Percentiles rank a stretch among this genome's conserved stretches.
Evolutionary conservation across 768 basidiomycete species (phyloP).

Genomic region (Naganishia friedmannii): DNA sequence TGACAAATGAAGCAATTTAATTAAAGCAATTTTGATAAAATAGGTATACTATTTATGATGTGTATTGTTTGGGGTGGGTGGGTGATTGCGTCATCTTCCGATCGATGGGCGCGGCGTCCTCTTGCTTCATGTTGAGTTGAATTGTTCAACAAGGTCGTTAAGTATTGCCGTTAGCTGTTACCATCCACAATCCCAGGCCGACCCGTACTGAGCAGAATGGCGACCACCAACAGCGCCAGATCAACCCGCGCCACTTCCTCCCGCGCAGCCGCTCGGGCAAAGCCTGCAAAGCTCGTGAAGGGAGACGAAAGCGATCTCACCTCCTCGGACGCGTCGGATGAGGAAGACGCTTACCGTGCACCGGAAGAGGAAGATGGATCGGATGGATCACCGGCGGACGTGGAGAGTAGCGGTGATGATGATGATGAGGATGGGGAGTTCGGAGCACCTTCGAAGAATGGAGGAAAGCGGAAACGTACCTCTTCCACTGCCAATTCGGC

Average conservation of each 20-base stretch:
- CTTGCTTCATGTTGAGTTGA: neutral
- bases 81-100: neutral
- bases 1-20: neutral
- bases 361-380: slow-evolving; percentile 34
- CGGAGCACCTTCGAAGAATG: neutral
- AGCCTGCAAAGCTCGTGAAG: neutral
- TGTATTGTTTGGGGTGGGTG: no score
- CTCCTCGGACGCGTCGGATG: slow-evolving; percentile 27
- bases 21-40: neutral
- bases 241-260: neutral
- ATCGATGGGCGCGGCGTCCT: neutral
- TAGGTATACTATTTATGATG: neutral
- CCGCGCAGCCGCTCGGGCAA: neutral
- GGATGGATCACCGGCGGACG: slow-evolving; percentile 33
- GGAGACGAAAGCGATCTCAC: slow-evolving; percentile 7
- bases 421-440: slow-evolving; percentile 31
- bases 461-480: slow-evolving; percentile 25
- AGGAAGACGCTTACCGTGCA: slow-evolving; percentile 36
- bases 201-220: neutral
- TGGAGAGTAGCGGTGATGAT: slow-evolving; percentile 36
- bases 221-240: neutral
- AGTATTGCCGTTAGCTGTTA: no score
- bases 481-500: no score
- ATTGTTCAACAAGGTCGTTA: no score
- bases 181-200: no score